A percentile compares a stretch with the other conserved stretches of the same genome.
Evolutionary conservation across 805 yeast genomes (phyloP).

Genomic region (Metschnikowia aberdeeniae): DNA sequence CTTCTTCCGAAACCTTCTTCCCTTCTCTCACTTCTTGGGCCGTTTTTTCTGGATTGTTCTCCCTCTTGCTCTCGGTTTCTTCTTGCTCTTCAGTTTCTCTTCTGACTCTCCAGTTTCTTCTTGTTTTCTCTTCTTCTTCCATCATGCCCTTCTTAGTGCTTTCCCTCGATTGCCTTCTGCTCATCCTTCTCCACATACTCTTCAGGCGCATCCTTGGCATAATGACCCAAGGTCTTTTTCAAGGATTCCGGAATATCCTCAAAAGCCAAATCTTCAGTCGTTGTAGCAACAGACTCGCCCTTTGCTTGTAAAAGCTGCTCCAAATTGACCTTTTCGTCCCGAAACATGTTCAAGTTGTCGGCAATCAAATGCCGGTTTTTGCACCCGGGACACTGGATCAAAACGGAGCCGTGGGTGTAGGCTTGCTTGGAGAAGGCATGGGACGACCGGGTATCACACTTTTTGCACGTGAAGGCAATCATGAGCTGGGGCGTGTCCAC

Average conservation of each 20-base stretch:
- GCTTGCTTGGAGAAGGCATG: slow-evolving; percentile 94
- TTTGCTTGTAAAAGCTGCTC: slow-evolving; percentile 72
- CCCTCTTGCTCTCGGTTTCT: no score
- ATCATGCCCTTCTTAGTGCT: not conserved
- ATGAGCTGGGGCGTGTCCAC: slow-evolving; percentile 75
- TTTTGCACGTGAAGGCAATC: slow-evolving; percentile 90
- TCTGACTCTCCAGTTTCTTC: no score
- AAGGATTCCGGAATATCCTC: slow-evolving; percentile 62
- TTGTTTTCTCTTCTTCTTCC: no score
- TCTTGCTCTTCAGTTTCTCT: no score
- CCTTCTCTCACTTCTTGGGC: no score
- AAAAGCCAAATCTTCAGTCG: slow-evolving; percentile 64
- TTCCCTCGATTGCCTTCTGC: slow-evolving; percentile 2
- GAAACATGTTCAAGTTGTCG: slow-evolving; percentile 65
- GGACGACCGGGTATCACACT: slow-evolving; percentile 76
- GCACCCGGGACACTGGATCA: slow-evolving; percentile 91
- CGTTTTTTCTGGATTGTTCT: no score
- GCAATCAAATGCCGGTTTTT: slow-evolving; percentile 85
- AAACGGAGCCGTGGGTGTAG: slow-evolving; percentile 78
- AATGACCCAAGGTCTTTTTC: slow-evolving; percentile 50
- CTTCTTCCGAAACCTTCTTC: no score
- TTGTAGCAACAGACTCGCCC: slow-evolving; percentile 69
- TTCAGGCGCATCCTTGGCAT: slow-evolving; percentile 67
- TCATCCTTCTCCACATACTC: slow-evolving; percentile 21
- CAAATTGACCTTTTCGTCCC: slow-evolving; percentile 71